Base-by-base conservation (phyloP, 345 rosid genomes). In the Litchi chinensis region DNA sequence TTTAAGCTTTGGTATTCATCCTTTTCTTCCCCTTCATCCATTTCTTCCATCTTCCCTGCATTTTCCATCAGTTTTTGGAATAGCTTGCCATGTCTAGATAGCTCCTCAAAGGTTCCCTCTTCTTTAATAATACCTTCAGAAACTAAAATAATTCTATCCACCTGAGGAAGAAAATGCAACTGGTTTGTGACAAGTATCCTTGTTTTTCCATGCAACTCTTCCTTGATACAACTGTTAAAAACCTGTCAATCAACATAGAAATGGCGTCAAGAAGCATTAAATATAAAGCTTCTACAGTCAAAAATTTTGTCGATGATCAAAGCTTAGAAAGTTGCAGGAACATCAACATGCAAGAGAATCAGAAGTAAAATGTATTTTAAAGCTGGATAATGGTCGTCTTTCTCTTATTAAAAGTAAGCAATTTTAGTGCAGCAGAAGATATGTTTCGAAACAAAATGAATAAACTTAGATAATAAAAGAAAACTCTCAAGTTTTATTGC, bases 111-210 rank as follows among this genome's bases (percentile, higher is more conserved):
- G 71, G 93, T 93, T 79, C 99, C 99, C 68, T 90, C 92, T 83
- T 94, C 99, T 82, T 90, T 90, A 70, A 96, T 88, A 84, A 74
- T 82, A 81, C 99, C 99, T 57, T 92, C 92, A 56, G 87, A 84
- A 46, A 94, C 91, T 70, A 96, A 77, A 69, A 96, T 78, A 52
- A 96, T 91, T 77, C 77, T 86, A 85, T 96, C 98, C 81, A 96
- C 92, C 70, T 87, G 92, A 41, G 98, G 97, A 82, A 96, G 99
- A 88, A 96, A 96, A 89, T 96, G 97, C 15, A 96, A 86, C 86
- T 94, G 99, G 90, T 96, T 96, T 44, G 97, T 94, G 57, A 96
- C 97, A 77, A 96, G 99, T 43, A 96, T 85, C 79, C 98, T 87
- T 48, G 98, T 94, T 87, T 94, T 96, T 57, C 86, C 91, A 64